Percentiles rank a stretch among this genome's conserved stretches.
These are phyloP conservation scores for Lodderomyces beijingensis DNA, from an alignment of 1,139 yeast genomes.

Conservation along the genomic window DNA sequence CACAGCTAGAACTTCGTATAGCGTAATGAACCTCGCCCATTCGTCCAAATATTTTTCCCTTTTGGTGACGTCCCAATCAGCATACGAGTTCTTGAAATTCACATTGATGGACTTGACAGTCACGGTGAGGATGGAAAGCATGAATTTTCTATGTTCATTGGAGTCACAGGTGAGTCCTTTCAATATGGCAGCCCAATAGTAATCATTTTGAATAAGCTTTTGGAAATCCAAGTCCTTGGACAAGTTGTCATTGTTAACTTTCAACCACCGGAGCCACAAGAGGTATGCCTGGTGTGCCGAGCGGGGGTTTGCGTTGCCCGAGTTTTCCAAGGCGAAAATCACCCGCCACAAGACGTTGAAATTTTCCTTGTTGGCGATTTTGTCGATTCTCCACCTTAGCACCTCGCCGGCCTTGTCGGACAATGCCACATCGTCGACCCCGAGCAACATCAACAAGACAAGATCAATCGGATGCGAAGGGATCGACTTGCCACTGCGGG, in stretches of 20 bases:
- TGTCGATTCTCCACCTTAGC: conserved; percentile 46
- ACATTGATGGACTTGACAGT: conserved; percentile 47
- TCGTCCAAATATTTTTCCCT: conserved; percentile 36
- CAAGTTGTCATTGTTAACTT: conserved; percentile 16
- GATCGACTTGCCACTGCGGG: conserved; percentile 1
- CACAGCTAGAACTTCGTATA: conserved; percentile 75
- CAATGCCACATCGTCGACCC: conserved; percentile 28
- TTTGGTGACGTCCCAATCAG: conserved; percentile 43
- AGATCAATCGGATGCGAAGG: conserved; percentile 16
- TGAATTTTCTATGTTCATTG: conserved; percentile 70
- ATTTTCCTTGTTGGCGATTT: conserved; percentile 20
- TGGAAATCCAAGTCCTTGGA: conserved; percentile 24
- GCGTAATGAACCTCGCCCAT: conserved; percentile 72
- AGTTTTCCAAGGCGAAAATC: conserved; percentile 31
- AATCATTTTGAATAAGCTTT: conserved; percentile 25
- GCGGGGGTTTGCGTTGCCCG: no score
- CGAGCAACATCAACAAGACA: conserved; percentile 27
- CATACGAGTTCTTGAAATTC: conserved; percentile 37
- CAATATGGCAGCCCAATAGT: conserved; percentile 62
- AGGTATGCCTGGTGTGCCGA: conserved; percentile 31
- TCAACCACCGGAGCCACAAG: conserved; percentile 54
- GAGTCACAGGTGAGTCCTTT: conserved; percentile 50
- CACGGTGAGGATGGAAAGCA: conserved; percentile 62
- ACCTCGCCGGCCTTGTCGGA: conserved; percentile 32
- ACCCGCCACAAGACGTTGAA: conserved; percentile 40